These are phyloP conservation scores for Venturia pyrina DNA, from an alignment of 2,329 filamentous ascomycete genomes.

Conservation along the genomic window DNA sequence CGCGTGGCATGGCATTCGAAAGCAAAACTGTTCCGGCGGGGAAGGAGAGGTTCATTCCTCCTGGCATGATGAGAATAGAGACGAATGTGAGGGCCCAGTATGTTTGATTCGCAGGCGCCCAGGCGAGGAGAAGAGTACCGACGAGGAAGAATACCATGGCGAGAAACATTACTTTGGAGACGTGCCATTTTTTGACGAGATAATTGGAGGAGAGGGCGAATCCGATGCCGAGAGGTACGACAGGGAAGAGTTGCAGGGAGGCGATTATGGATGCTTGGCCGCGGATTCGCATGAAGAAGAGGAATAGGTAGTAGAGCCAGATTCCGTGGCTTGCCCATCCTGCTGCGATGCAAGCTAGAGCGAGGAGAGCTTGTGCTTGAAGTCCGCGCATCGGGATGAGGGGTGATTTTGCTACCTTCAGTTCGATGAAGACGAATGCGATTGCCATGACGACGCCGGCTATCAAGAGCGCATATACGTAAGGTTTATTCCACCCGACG, in stretches of 20 bases:
- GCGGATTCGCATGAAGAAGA: conserved; percentile 13
- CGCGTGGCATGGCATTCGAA: conserved; percentile 38
- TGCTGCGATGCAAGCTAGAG: conserved; percentile 21
- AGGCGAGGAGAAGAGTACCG: conserved; percentile 32
- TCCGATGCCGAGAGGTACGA: conserved; percentile 12
- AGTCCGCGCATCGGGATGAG: conserved; percentile 20
- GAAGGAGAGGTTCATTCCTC: conserved; percentile 58
- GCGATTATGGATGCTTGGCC: neutral
- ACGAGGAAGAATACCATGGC: conserved; percentile 31
- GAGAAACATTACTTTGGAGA: conserved; percentile 27
- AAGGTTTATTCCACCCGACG: conserved; percentile 21
- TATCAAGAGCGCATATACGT: conserved; percentile 21
- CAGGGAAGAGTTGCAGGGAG: conserved; percentile 10
- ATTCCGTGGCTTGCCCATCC: conserved; percentile 27
- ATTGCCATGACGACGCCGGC: conserved; percentile 20
- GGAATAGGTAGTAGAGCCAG: conserved; percentile 17
- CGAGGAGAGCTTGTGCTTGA: conserved; percentile 18
- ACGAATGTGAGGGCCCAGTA: conserved; percentile 59
- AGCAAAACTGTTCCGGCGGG: conserved; percentile 53
- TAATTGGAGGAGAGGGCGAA: conserved; percentile 12
- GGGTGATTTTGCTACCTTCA: conserved; percentile 16
- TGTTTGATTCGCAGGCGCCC: conserved; percentile 42
- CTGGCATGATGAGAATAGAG: conserved; percentile 47
- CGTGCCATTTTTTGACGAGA: conserved; percentile 13
- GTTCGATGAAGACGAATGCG: conserved; percentile 22